phyloP scores from a whole-genome alignment of 306 rosid species.

The Spatholobus suberectus region DNA sequence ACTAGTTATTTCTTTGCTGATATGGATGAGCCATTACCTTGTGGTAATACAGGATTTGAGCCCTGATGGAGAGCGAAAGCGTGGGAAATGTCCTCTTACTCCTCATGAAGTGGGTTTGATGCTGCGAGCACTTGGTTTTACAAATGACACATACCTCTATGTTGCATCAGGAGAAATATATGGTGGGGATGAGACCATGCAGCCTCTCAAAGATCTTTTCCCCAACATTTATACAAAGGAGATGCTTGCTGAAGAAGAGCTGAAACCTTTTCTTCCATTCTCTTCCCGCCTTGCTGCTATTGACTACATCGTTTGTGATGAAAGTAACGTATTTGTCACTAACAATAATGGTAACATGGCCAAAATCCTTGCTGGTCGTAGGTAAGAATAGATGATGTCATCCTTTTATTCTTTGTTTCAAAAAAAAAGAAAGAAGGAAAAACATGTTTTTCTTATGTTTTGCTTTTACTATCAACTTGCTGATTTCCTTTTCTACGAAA shows the following conservation, averaged over 20 bases:
- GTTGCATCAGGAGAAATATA: slow-evolving; percentile 99
- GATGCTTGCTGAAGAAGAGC: slow-evolving; percentile 83
- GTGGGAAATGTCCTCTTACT: slow-evolving; percentile 98
- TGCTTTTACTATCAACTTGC: not conserved
- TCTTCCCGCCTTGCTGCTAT: slow-evolving; percentile 97
- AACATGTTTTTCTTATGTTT: not conserved
- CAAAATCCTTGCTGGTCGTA: slow-evolving; percentile 94
- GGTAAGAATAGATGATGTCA: slow-evolving; percentile 56
- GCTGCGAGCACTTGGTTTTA: slow-evolving; percentile 94
- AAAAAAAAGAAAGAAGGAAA: not conserved
- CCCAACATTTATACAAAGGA: slow-evolving; percentile 96
- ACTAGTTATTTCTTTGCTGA: slow-evolving; percentile 23
- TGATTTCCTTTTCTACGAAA: slow-evolving; percentile 20
- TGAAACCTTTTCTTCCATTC: slow-evolving; percentile 83
- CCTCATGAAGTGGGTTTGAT: slow-evolving; percentile 96
- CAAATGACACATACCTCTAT: slow-evolving; percentile 87
- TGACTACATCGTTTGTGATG: slow-evolving; percentile 94
- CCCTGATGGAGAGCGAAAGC: slow-evolving; percentile 85
- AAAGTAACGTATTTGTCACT: slow-evolving; percentile 94
- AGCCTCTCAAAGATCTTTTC: slow-evolving; percentile 89
- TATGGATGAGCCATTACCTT: slow-evolving; percentile 31
- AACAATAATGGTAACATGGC: slow-evolving; percentile 99
- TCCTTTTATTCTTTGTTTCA: slow-evolving; percentile 17
- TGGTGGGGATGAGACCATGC: slow-evolving; percentile 95
- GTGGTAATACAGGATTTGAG: slow-evolving; percentile 74